Percentiles rank a stretch among this genome's conserved stretches.
phyloP scores from a whole-genome alignment of 805 yeast species.

The Yarrowia keelungensis region DNA sequence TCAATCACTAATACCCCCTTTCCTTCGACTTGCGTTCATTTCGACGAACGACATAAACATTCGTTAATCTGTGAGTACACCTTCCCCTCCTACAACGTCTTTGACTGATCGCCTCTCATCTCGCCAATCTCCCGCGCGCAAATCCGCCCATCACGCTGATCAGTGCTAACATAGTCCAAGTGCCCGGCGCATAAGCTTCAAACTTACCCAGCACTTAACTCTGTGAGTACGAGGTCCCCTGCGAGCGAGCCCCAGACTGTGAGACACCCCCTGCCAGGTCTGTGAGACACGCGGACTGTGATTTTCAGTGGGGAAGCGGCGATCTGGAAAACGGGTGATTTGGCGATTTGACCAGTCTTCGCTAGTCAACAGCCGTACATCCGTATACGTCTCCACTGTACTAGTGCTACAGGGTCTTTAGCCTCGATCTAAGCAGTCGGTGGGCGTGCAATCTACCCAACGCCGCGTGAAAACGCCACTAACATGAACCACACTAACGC shows the following conservation, averaged over 20 bases:
- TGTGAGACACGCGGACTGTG: no score
- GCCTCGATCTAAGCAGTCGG: no score
- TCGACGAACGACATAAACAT: slow-evolving; percentile 1
- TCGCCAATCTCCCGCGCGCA: slow-evolving; percentile 20
- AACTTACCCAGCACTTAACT: not conserved
- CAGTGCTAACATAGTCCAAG: slow-evolving; percentile 3
- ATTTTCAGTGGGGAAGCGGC: no score
- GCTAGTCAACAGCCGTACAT: no score
- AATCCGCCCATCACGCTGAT: slow-evolving; percentile 20
- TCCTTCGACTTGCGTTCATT: not conserved
- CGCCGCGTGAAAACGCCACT: no score
- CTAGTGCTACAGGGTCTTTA: no score
- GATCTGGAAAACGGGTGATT: no score
- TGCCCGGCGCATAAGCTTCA: slow-evolving; percentile 9
- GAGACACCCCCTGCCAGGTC: not conserved
- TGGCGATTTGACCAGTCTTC: no score
- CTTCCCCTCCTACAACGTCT: not conserved
- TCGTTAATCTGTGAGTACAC: slow-evolving; percentile 10
- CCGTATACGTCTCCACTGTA: no score
- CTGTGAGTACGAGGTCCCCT: slow-evolving; percentile 13
- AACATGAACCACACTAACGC: not conserved
- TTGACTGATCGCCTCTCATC: not conserved
- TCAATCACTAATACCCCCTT: slow-evolving; percentile 15
- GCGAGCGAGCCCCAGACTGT: not conserved
- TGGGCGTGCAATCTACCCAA: no score